Base-by-base conservation (phyloP, 2,329 filamentous ascomycete species). In the Diaporthe citri region DNA sequence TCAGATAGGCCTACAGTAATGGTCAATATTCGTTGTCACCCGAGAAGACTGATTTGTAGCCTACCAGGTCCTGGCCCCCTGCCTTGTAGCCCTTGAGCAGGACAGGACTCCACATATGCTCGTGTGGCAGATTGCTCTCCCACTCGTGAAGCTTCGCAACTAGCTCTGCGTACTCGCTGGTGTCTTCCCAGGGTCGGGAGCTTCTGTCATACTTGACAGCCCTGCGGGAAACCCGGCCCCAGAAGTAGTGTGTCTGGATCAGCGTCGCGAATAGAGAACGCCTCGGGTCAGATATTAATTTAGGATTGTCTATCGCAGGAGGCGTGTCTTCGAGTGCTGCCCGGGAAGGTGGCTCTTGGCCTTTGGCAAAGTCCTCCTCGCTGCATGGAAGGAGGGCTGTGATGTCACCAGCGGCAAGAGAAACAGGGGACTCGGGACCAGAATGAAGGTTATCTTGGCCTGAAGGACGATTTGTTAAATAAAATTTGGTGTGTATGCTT, bases 391-490 rank as follows among this genome's bases (percentile, higher is more conserved):
- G 84, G 31, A 90, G 82, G 2, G 88, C 83, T 0, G 88, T 90
- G 57, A 91, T 90, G 75, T 91, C 89, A 46, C 85, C 84, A 4
- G 88, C 86, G 7, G 85, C 84, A 4, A 91, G 82, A 0, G 88
- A 87, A 3, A 89, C 84, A 3, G 89, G 88, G 15, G 87, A 88
- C 41, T 84, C 82, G 4, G 88, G 87, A 0, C 88, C 87, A 0
- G 88, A 89, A 76, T 90, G 88, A 34, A 91, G 83, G 77, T 89
- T 90, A 76, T 91, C 89, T 78, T 91, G 89, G 77, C 86, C 84
- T 85, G 43, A 20, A 52, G 43, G 20, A 34, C 7, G 25, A 62
- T 75, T 9, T 7, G 66, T 76, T 46, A 77, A 10, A n/a, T 57
- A 13, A 12, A 59, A 15, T 17, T 12, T 13, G 12, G 17, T 20